Evolutionary conservation across 2,329 filamentous ascomycete species (phyloP), one percentile per base, ranked within the genome.

Genomic region (Hymenoscyphus fructigenus): DNA sequence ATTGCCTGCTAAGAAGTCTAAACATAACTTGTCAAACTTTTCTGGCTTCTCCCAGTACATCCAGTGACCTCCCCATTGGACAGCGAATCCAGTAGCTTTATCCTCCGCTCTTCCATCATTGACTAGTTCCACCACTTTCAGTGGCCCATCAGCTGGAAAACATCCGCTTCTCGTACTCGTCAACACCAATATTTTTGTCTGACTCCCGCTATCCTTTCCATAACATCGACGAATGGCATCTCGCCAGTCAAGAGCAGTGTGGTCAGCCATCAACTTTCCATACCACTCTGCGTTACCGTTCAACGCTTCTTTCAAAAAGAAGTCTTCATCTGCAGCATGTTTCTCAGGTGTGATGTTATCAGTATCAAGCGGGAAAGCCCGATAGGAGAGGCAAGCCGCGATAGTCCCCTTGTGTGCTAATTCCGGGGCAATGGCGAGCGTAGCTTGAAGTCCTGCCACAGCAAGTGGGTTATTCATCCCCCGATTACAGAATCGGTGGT

Each of bases 61-160:
- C 74, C 74, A 76, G 69, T 76, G 74, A 1, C 74, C 74, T 34
- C 74, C 74, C 70, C 73, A 75, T 50, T 69, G 63, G 14, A 73
- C 73, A 10, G 70, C 68, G 14, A 70, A 61, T 1, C 74, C 74
- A 14, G 44, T 65, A n/a, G 72, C 72, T 47, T 41, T 69, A 5
- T 17, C 38, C 26, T 60, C 47, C 38, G 57, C 55, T 14, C 34
- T 38, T 10, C 58, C 66, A 17, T 64, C 65, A 62, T 75, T 75
- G 1, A 75, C 65, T 12, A 73, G 66, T 9, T 70, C 69, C n/a
- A 73, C 73, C 38, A 75, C 72, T 17, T 65, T 67, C 66, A 75
- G 60, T 20, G 72, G 72, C 1, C 74, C 74, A 17, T 59, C 72
- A 5, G 70, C 65, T 32, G 72, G 72, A 60, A 76, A 76, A 70